These are phyloP conservation scores for Neurospora sp. DNA, from an alignment of 495 filamentous ascomycete genomes.

Conservation along the genomic window DNA sequence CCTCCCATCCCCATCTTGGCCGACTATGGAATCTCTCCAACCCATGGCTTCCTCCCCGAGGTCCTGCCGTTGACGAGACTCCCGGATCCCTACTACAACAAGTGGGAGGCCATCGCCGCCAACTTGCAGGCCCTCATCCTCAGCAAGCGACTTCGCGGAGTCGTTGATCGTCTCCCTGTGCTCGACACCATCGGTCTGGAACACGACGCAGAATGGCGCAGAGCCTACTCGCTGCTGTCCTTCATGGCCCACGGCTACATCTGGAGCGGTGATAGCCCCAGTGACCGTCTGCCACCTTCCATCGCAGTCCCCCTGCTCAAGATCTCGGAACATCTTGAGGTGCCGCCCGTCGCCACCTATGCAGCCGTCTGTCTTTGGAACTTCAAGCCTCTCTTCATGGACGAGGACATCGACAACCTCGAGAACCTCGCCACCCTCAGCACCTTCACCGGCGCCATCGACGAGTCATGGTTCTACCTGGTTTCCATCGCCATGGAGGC, in stretches of 20 bases:
- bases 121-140: conserved; percentile 84
- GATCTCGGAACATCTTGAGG: conserved; percentile 69
- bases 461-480: conserved; percentile 98
- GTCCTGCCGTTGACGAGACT: conserved; percentile 70
- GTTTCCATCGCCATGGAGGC: conserved; percentile 94
- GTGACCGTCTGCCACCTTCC: conserved; percentile 71
- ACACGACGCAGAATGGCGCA: conserved; percentile 79
- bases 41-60: conserved; percentile 80
- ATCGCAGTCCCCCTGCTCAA: conserved; percentile 74
- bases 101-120: conserved; percentile 76
- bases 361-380: conserved; percentile 92
- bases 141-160: conserved; percentile 65
- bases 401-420: conserved; percentile 69
- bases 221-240: conserved; percentile 77
- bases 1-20: conserved; percentile 66
- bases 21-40: conserved; percentile 81
- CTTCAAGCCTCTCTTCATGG: conserved; percentile 76
- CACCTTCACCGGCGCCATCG: conserved; percentile 90
- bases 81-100: conserved; percentile 81
- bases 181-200: conserved; percentile 71
- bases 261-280: conserved; percentile 81
- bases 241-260: conserved; percentile 92
- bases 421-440: conserved; percentile 75
- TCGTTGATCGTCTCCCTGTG: conserved; percentile 69
- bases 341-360: conserved; percentile 93